Evolutionary conservation across 352 stramenopile species (phyloP).

Genomic region (Globisporangium spinosum): DNA sequence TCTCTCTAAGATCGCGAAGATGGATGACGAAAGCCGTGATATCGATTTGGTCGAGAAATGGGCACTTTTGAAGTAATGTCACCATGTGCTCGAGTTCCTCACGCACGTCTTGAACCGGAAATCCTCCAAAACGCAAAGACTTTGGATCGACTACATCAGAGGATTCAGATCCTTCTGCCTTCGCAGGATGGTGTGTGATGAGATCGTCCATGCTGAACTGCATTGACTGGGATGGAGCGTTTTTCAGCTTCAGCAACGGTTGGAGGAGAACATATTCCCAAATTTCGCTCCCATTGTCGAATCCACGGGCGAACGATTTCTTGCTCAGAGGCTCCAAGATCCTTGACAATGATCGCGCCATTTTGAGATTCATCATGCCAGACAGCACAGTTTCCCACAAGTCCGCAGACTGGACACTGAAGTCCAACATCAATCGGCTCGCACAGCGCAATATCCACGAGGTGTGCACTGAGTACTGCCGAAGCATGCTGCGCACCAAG

Average conservation of each 20-base stretch:
- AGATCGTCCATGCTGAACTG: constrained; percentile 2
- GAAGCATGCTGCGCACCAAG: constrained; percentile 40
- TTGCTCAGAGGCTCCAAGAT: constrained; percentile 35
- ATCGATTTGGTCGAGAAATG: constrained; percentile 59
- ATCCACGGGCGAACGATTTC: constrained; percentile 31
- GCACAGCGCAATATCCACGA: constrained; percentile 38
- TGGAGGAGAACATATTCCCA: constrained; percentile 41
- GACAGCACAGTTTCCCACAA: constrained; percentile 49
- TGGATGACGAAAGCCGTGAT: constrained; percentile 45
- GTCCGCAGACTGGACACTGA: constrained; percentile 33
- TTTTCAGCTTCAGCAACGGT: constrained; percentile 20
- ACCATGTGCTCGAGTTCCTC: constrained; percentile 34
- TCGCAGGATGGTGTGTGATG: neutral
- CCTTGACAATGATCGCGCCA: constrained; percentile 42
- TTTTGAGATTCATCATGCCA: constrained; percentile 39
- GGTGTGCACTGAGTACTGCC: constrained; percentile 25
- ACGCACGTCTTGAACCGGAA: constrained; percentile 21
- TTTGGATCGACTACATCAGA: neutral
- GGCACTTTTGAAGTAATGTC: constrained; percentile 42
- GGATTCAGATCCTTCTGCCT: neutral
- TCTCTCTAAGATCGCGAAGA: constrained; percentile 33
- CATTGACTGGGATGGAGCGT: neutral
- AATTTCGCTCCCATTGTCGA: constrained; percentile 27
- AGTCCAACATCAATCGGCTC: constrained; percentile 50
- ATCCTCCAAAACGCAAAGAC: constrained; percentile 21